A percentile compares a stretch with the other conserved stretches of the same genome.
Evolutionary conservation across 2,329 filamentous ascomycete genomes (phyloP).

Genomic region (Beauveria rudraprayagi): DNA sequence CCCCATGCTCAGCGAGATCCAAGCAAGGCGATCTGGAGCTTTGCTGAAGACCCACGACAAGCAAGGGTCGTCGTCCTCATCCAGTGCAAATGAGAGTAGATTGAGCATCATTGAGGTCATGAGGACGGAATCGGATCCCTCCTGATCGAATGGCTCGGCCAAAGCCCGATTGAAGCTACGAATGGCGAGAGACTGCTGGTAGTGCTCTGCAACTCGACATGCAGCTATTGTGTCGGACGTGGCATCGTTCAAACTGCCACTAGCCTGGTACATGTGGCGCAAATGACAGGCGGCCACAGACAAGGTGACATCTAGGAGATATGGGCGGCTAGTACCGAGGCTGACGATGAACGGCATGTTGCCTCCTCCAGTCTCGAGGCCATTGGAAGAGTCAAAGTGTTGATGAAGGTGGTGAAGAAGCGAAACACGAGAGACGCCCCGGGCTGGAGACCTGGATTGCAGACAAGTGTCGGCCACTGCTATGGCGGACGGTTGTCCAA

Average conservation of each 20-base stretch:
- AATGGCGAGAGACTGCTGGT: slow-evolving; percentile 17
- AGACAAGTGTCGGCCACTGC: not conserved
- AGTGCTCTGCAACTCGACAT: slow-evolving; percentile 17
- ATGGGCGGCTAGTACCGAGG: slow-evolving; percentile 13
- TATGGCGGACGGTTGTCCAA: not conserved
- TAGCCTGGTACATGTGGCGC: slow-evolving; percentile 13
- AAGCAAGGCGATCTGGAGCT: slow-evolving; percentile 14
- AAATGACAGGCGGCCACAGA: slow-evolving; percentile 19
- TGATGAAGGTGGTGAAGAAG: slow-evolving; percentile 16
- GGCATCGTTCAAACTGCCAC: not conserved
- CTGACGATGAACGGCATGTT: slow-evolving; percentile 12
- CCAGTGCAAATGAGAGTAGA: slow-evolving; percentile 17
- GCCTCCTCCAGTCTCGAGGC: slow-evolving; percentile 6
- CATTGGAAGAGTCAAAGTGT: not conserved
- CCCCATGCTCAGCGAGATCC: slow-evolving; percentile 19
- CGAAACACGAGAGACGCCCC: slow-evolving; percentile 14
- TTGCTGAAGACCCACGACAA: slow-evolving; percentile 17
- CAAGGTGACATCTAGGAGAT: slow-evolving; percentile 18
- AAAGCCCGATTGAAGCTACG: slow-evolving; percentile 17
- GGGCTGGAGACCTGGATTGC: not conserved
- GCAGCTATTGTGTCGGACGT: not conserved
- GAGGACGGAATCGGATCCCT: slow-evolving; percentile 18
- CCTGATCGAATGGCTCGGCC: slow-evolving; percentile 13
- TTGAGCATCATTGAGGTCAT: slow-evolving; percentile 19
- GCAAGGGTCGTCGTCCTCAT: slow-evolving; percentile 12